phyloP scores from a whole-genome alignment of 2,329 filamentous ascomycete species.

The Albifimbria verrucaria region DNA sequence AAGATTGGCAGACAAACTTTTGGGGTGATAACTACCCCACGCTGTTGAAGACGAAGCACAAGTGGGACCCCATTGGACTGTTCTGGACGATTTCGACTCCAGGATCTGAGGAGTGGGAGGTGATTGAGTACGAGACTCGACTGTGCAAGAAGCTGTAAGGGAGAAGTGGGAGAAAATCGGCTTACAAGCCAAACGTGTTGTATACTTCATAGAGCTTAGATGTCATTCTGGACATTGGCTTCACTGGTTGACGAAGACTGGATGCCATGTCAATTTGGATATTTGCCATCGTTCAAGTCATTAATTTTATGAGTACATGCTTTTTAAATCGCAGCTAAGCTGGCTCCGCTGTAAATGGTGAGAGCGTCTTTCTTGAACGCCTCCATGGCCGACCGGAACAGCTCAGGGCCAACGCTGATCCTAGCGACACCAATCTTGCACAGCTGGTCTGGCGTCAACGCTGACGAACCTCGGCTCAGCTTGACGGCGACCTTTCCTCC shows the following conservation, averaged over 20 bases:
- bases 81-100: slow-evolving; percentile 42
- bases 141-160: not conserved
- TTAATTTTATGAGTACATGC: no score
- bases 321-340: no score
- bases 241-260: no score
- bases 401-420: slow-evolving; percentile 50
- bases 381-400: slow-evolving; percentile 39
- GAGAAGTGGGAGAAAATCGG: not conserved
- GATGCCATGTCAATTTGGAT: no score
- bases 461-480: slow-evolving; percentile 30
- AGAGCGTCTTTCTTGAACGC: slow-evolving; percentile 30
- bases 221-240: not conserved
- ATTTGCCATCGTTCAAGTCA: not conserved
- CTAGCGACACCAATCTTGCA: slow-evolving; percentile 49
- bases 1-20: slow-evolving; percentile 34
- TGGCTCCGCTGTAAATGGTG: slow-evolving; percentile 25
- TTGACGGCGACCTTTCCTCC: slow-evolving; percentile 48
- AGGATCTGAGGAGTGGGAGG: slow-evolving; percentile 40
- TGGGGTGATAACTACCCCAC: slow-evolving; percentile 35
- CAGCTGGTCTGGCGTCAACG: slow-evolving; percentile 41
- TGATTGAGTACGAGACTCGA: not conserved
- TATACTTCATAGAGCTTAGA: not conserved
- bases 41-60: slow-evolving; percentile 35
- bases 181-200: not conserved
- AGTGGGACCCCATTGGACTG: slow-evolving; percentile 38